phyloP scores from a whole-genome alignment of 2,329 filamentous ascomycete species.

The Cladorrhinum sp. region DNA sequence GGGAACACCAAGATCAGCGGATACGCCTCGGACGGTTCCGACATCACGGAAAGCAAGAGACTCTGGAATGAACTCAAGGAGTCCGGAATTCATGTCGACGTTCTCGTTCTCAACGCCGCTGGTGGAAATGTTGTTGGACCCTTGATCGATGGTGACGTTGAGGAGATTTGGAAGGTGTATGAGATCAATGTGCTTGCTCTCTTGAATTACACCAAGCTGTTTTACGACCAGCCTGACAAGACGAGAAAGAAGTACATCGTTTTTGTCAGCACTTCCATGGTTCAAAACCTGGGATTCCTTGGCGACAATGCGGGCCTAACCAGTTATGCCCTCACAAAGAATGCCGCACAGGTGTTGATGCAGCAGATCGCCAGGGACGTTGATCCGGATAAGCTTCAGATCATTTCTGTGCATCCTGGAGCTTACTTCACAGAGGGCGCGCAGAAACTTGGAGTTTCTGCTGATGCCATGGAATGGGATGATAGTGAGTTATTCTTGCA shows the following conservation, averaged over 20 bases:
- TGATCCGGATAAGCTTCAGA: slow-evolving; percentile 34
- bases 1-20: slow-evolving; percentile 35
- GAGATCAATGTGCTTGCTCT: slow-evolving; percentile 32
- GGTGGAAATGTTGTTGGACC: slow-evolving; percentile 14
- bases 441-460: slow-evolving; percentile 23
- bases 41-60: slow-evolving; percentile 26
- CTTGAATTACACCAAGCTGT: slow-evolving; percentile 33
- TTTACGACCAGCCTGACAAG: slow-evolving; percentile 34
- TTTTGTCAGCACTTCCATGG: slow-evolving; percentile 31
- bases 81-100: slow-evolving; percentile 31
- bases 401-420: slow-evolving; percentile 42
- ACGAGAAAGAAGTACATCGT: slow-evolving; percentile 18
- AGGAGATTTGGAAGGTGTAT: slow-evolving; percentile 28
- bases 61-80: slow-evolving; percentile 32
- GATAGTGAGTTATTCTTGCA: slow-evolving; percentile 27
- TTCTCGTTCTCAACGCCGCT: slow-evolving; percentile 36
- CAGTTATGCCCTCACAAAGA: slow-evolving; percentile 40
- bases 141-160: slow-evolving; percentile 27
- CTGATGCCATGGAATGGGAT: slow-evolving; percentile 29
- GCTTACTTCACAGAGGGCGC: slow-evolving; percentile 35
- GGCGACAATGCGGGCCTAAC: slow-evolving; percentile 22
- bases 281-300: slow-evolving; percentile 26
- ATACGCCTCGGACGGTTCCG: slow-evolving; percentile 25
- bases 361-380: slow-evolving; percentile 40
- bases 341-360: slow-evolving; percentile 34